Evolutionary conservation across 495 filamentous ascomycete genomes (phyloP), one percentile per base, ranked within the genome.

Genomic region (Penicillium chermesinum): DNA sequence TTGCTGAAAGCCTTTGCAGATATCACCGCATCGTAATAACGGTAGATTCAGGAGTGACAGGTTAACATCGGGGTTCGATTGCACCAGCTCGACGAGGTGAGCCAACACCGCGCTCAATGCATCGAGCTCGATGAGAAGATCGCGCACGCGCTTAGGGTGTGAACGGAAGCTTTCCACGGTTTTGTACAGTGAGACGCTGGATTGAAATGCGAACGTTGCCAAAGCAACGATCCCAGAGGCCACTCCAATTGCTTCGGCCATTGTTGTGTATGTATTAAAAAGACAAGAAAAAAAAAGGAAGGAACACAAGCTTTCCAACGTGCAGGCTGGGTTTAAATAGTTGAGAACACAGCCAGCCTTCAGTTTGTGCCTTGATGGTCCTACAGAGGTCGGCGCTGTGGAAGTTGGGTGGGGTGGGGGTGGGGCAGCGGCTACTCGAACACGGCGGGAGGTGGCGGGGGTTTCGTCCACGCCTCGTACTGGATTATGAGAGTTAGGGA

Each of bases 101-200:
- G 16, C 27, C 17, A 76, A 56, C 32, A 70, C 66, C n/a, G n/a
- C 63, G 48, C 43, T 61, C 5, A 75, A 50, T 30, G 65, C 62
- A 39, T 70, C 55, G 8, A 74, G 56, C 51, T 75, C 72, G 13
- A 62, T 57, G 41, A 58, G 42, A 36, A 77, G 66, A 16, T 74
- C 65, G 37, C 67, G 65, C 19, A 73, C 63, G 25, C 49, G 57
- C 38, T 61, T 67, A 38, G 61, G 58, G 44, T 68, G 63, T 22
- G 53, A 64, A 22, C 57, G 62, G 53, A 67, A 74, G 47, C 71
- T 73, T n/a, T 60, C 43, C 19, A 75, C 57, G 8, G 57, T 61
- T 17, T 73, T 43, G 47, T 66, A 70, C 14, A 76, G 64, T 5
- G 49, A 35, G 34, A 62, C 46, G 49, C 68, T 73, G 27, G 61